Conservation (phyloP, 2,329 filamentous ascomycete species). For the Trichoderma sp. region DNA sequence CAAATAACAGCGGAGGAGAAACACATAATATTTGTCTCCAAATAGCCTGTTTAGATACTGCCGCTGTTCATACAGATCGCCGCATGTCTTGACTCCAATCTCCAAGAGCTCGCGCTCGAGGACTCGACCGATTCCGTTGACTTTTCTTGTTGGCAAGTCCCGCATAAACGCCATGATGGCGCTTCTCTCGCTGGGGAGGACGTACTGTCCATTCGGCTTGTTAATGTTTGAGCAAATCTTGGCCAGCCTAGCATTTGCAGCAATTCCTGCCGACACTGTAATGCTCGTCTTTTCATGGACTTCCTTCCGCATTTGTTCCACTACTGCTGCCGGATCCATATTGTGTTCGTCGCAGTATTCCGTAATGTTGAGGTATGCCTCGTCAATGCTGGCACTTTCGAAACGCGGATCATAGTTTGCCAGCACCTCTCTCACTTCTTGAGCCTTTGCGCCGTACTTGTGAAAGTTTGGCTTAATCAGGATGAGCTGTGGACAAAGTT, state of each 20-base stretch:
- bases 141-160: constrained; percentile 79
- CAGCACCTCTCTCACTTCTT: constrained; percentile 80
- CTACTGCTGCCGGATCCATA: constrained; percentile 69
- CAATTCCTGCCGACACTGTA: constrained; percentile 92
- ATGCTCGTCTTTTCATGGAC: constrained; percentile 76
- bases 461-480: constrained; percentile 82
- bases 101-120: constrained; percentile 88
- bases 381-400: constrained; percentile 92
- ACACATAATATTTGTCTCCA: constrained; percentile 87
- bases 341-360: constrained; percentile 72
- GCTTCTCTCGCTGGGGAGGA: constrained; percentile 68
- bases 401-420: constrained; percentile 88
- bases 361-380: constrained; percentile 95
- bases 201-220: constrained; percentile 93
- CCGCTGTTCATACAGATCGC: constrained; percentile 78
- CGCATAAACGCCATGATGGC: constrained; percentile 86
- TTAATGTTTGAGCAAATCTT: constrained; percentile 97
- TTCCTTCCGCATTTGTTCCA: constrained; percentile 75
- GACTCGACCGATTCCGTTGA: constrained; percentile 93
- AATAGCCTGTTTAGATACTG: constrained; percentile 76
- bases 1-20: constrained; percentile 80
- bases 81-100: constrained; percentile 84
- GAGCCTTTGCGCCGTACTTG: constrained; percentile 88
- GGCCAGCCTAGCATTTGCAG: constrained; percentile 87
- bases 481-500: constrained; percentile 84